These are phyloP conservation scores for Metschnikowia anglica DNA, from an alignment of 805 yeast species.

Conservation along the genomic window DNA sequence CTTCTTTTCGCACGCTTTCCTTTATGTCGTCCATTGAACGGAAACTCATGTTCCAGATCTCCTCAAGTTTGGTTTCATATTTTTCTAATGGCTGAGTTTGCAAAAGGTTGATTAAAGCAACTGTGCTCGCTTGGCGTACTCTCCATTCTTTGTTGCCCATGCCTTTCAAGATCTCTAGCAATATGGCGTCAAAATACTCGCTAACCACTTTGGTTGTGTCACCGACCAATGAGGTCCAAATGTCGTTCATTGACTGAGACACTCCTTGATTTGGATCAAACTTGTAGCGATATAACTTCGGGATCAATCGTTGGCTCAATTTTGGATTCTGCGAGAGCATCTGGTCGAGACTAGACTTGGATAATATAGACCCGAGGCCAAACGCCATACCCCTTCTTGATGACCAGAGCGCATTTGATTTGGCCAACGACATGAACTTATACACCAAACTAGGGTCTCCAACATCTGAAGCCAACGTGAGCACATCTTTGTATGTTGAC, in stretches of 20 bases:
- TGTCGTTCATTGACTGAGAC: constrained; percentile 78
- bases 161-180: constrained; percentile 60
- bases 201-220: constrained; percentile 54
- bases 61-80: constrained; percentile 54
- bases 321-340: constrained; percentile 53
- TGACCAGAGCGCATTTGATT: constrained; percentile 85
- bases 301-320: constrained; percentile 63
- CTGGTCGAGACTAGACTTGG: constrained; percentile 71
- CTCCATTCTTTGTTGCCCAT: constrained; percentile 91
- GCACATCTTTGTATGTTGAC: constrained; percentile 86
- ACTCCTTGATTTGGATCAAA: constrained; percentile 82
- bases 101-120: constrained; percentile 68
- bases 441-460: constrained; percentile 95
- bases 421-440: constrained; percentile 89
- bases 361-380: constrained; percentile 82
- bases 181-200: constrained; percentile 55
- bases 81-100: constrained; percentile 55
- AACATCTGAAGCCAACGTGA: constrained; percentile 86
- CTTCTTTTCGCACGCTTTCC: constrained; percentile 86
- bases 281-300: constrained; percentile 78
- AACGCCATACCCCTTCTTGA: constrained; percentile 92
- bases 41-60: constrained; percentile 85
- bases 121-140: constrained; percentile 81
- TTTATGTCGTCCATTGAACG: constrained; percentile 91
- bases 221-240: constrained; percentile 75